Evolutionary conservation across 805 yeast species (phyloP), one percentile per base, ranked within the genome.

Genomic region (Alloascoidea hylecoeti): DNA sequence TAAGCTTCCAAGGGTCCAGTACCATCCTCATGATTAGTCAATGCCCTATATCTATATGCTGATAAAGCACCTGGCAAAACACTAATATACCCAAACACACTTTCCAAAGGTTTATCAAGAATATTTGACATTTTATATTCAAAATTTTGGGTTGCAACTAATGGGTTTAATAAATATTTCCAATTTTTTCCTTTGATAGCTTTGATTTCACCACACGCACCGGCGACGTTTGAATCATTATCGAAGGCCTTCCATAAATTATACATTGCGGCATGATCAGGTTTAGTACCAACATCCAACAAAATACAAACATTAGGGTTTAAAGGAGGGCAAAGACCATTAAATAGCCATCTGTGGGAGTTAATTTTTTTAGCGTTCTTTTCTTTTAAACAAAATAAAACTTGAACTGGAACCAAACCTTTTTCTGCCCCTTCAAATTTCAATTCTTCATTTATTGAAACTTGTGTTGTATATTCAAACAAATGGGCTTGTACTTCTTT

Each of bases 161-260:
- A 62, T 6, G 97, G 97, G 56, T 89, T 89, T 16, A 83, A 55
- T 43, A 92, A 63, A 45, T 88, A 84, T 16, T 61, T 50, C 72
- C 96, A 85, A 18, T 76, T 80, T 49, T 76, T 81, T 34, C 98
- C 99, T 49, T 85, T 86, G 83, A 89, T 79, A 0, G 97, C 85
- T 44, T 81, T 81, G 52, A 92, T 88, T 57, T 92, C 97, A 44
- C 99, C 99, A 12, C 97, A 96, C 1, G 95, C 98, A 44, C 99
- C 99, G 0, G 96, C 99, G 38, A 92, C 95, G 49, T 89, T 88
- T 1, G 96, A 86, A 53, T 92, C 96, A 47, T 76, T 70, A 56
- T 92, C 98, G 57, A 92, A 92, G 0, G 96, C 94, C 57, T 92
- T 92, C 99, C 99, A 92, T 42, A 92, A 64, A 48, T 89, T 92